A percentile compares a stretch with the other conserved stretches of the same genome.
These are phyloP conservation scores for Nothopassalora personata DNA, from an alignment of 2,329 filamentous ascomycete genomes.

Conservation along the genomic window DNA sequence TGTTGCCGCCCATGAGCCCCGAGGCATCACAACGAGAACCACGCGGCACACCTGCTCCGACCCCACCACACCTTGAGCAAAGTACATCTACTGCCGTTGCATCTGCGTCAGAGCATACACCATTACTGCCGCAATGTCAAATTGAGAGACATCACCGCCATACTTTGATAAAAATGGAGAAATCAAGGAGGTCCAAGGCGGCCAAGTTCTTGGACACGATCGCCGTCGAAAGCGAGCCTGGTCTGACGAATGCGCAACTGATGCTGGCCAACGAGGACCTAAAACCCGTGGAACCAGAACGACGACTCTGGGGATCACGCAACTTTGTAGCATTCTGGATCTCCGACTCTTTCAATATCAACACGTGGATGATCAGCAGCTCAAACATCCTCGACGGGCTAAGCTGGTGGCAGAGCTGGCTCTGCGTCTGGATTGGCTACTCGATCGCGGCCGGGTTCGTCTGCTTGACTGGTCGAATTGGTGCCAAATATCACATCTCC, in stretches of 20 bases:
- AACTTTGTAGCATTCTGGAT: conserved; percentile 86
- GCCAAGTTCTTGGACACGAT: conserved; percentile 51
- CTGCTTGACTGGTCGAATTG: conserved; percentile 73
- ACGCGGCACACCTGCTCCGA: background rate
- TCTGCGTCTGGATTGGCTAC: conserved; percentile 61
- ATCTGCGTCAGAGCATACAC: conserved; percentile 4
- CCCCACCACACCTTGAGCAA: background rate
- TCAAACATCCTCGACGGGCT: conserved; percentile 71
- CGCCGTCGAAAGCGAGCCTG: conserved; percentile 68
- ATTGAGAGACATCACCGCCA: background rate
- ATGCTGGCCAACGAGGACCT: conserved; percentile 71
- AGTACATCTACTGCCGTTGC: background rate
- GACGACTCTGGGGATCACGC: conserved; percentile 78
- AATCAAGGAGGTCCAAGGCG: conserved; percentile 35
- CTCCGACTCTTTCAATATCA: conserved; percentile 77
- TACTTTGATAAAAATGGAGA: conserved; percentile 36
- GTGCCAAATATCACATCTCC: conserved; percentile 80
- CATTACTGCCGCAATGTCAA: conserved; percentile 5
- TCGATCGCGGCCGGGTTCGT: conserved; percentile 69
- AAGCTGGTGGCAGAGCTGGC: conserved; percentile 47
- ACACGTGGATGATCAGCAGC: conserved; percentile 70
- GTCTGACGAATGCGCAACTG: conserved; percentile 70
- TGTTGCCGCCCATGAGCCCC: background rate
- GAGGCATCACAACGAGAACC: background rate
- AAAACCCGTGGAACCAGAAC: conserved; percentile 64